phyloP scores from a whole-genome alignment of 441 rosid species.

The Croton laevigatus region DNA sequence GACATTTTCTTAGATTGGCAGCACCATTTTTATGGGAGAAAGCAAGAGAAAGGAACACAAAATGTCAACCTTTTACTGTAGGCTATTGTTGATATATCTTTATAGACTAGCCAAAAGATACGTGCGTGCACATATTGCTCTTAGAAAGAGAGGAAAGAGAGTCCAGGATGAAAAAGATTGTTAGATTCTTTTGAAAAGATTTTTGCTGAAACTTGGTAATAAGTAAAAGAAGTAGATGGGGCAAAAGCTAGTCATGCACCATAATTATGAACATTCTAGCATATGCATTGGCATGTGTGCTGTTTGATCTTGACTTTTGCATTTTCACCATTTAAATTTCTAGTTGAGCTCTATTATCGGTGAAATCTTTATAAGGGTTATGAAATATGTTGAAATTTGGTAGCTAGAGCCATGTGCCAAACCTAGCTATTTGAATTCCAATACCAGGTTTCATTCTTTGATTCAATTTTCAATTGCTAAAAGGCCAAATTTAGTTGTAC shows the following conservation, averaged over 20 bases:
- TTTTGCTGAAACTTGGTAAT: neutral
- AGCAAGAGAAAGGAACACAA: neutral
- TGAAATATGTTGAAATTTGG: neutral
- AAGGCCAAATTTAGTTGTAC: neutral
- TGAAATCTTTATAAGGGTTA: neutral
- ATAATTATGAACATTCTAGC: neutral
- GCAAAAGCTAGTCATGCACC: neutral
- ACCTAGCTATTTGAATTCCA: neutral
- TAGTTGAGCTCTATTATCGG: neutral
- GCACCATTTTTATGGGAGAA: neutral
- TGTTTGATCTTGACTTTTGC: conserved; percentile 4
- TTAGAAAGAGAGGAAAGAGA: neutral
- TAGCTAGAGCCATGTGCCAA: neutral
- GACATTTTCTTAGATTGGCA: neutral
- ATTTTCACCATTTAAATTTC: neutral
- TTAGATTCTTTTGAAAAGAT: neutral
- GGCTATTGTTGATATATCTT: neutral
- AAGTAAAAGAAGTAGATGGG: neutral
- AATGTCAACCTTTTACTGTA: neutral
- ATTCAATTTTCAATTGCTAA: neutral
- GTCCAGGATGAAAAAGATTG: neutral
- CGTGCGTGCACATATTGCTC: neutral
- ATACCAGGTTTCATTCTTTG: neutral
- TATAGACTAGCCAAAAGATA: neutral
- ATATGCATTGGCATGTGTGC: neutral